A percentile compares a stretch with the other conserved stretches of the same genome.
Conservation (phyloP, 2,329 filamentous ascomycete species). For the Sporothrix globosa region DNA sequence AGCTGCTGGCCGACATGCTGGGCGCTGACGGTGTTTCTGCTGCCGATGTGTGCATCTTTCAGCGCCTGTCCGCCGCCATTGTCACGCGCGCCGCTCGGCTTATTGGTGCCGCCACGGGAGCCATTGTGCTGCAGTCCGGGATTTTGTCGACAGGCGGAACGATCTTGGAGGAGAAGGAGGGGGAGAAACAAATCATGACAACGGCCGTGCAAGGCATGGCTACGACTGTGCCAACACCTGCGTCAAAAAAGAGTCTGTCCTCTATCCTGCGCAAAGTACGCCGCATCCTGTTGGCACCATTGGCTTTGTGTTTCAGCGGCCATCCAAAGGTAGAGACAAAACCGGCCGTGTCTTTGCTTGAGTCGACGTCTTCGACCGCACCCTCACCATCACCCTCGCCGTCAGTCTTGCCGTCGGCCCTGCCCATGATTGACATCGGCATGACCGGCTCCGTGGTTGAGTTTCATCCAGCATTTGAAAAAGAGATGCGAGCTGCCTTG, state of each 20-base stretch:
- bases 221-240: not conserved
- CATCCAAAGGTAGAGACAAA: not conserved
- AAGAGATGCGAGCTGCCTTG: conserved; percentile 81
- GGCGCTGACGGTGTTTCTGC: not conserved
- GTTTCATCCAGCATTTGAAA: conserved; percentile 90
- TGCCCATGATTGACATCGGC: conserved; percentile 69
- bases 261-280: not conserved
- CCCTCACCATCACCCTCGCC: not conserved
- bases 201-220: not conserved
- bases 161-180: not conserved
- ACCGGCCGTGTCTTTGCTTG: not conserved
- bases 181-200: not conserved
- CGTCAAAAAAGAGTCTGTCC: not conserved
- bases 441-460: conserved; percentile 93
- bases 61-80: conserved; percentile 77
- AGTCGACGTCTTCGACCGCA: not conserved
- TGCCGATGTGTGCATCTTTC: conserved; percentile 77
- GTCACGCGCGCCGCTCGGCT: conserved; percentile 85
- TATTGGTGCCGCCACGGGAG: conserved; percentile 84
- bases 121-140: conserved; percentile 77
- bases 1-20: not conserved
- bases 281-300: not conserved
- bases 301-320: not conserved
- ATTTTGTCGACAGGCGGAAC: conserved; percentile 45
- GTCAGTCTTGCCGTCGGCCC: not conserved